Conservation (phyloP, 495 filamentous ascomycete species). For the Xylaria bambusicola region DNA sequence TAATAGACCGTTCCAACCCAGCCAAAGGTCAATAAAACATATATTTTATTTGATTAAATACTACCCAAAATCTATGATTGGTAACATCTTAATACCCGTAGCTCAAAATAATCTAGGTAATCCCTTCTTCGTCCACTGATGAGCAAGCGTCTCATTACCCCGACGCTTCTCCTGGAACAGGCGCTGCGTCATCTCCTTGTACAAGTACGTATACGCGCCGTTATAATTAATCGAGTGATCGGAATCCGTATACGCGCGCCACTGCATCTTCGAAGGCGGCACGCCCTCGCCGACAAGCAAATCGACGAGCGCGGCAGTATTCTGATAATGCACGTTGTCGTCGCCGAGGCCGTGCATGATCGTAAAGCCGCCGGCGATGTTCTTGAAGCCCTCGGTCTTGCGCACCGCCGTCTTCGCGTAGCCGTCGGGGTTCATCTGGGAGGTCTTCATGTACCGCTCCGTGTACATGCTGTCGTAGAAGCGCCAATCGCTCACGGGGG, state of each 20-base stretch:
- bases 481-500: slow-evolving; percentile 60
- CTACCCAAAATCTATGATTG: too few relatives aligned
- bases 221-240: slow-evolving; percentile 56
- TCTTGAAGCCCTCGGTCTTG: slow-evolving; percentile 51
- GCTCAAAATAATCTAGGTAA: not conserved
- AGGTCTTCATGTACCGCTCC: slow-evolving; percentile 64
- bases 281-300: slow-evolving; percentile 51
- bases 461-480: slow-evolving; percentile 67
- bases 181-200: slow-evolving; percentile 52
- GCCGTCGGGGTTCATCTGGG: slow-evolving; percentile 47
- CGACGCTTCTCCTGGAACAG: slow-evolving; percentile 52
- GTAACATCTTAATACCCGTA: too few relatives aligned
- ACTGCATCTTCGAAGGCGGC: slow-evolving; percentile 53
- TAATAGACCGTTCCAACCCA: too few relatives aligned
- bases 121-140: slow-evolving; percentile 47
- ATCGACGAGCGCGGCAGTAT: slow-evolving; percentile 54
- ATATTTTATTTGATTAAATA: too few relatives aligned
- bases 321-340: slow-evolving; percentile 64
- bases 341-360: slow-evolving; percentile 60
- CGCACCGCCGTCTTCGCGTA: slow-evolving; percentile 51
- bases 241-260: slow-evolving; percentile 55
- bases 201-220: slow-evolving; percentile 46
- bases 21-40: too few relatives aligned
- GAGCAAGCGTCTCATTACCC: slow-evolving; percentile 27
- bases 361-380: slow-evolving; percentile 51